Evolutionary conservation across 768 basidiomycete species (phyloP), one percentile per base, ranked within the genome.

Genomic region (Hemileccinum rubropunctum): DNA sequence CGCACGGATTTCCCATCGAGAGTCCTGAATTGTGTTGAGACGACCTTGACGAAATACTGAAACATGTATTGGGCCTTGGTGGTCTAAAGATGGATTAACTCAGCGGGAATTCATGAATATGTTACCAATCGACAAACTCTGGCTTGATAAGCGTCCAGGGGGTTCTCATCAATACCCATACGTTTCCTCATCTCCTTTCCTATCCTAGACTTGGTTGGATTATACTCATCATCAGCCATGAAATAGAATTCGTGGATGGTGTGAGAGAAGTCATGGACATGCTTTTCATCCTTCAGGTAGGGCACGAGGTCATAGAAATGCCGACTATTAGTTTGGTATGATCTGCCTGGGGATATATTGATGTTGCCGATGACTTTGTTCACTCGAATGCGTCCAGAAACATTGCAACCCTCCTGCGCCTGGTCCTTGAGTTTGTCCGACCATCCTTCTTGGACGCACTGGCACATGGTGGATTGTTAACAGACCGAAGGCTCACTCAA

Each of bases 11-110:
- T 79, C 27, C 84, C 88, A 52, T 87, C 81, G 23, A 95, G 73
- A n/a, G 85, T 88, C 54, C 82, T 79, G 73, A 97, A 98, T 64
- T 88, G 87, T 2, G 95, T 99, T 7, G 93, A 92, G 35, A 99
- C 97, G 39, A 99, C 95, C 71, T 99, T 99, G 62, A 99, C 77
- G 83, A 98, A 98, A 71, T 98, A 95, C 65, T 98, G 93, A 80
- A 93, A 97, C 92, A 97, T 94, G 67, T 91, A 95, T 58, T 92
- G 81, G 21, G 84, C 70, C 63, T 88, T 88, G 57, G 69, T 73
- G 1, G 92, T 93, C 86, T 90, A 50, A 2, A 17, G 27, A 27
- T 3, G 33, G 10, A 27, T 7, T 1, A 15, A 18, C 40, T 61
- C 17, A 57, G 38, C 33, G 51, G 38, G 35, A 35, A 40, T 17